Base-by-base conservation (phyloP, 2,329 filamentous ascomycete genomes). In the Botrytis byssoidea region DNA sequence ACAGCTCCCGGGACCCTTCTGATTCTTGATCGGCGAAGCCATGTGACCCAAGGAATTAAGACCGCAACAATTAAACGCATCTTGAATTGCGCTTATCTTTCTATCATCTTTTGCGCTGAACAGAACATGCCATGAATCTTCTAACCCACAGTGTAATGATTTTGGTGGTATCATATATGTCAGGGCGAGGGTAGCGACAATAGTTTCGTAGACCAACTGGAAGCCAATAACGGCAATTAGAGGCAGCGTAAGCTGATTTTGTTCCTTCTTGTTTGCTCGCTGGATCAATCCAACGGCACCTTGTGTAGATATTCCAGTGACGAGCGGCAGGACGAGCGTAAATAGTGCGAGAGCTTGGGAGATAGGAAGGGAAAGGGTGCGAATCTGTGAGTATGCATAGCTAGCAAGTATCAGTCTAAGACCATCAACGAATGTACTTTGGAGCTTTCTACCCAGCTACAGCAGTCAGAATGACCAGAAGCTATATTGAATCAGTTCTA, bases 11-110 rank as follows among this genome's bases (percentile, higher is more conserved):
- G 57, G 7, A 20, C 12, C 57, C 29, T 64, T 35, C 7, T 29
- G 57, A 37, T 71, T 32, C 22, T 46, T 25, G 48, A 51, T 29
- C n/a, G 91, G 92, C 83, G 86, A 93, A 0, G 88, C 86, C 76
- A 87, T 88, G 78, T 94, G 90, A 44, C 79, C 81, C 42, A 88
- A 79, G 7, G 84, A 86, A 72, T 85, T 85, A 48, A 92, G 83
- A 0, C 92, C 92, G 77, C 92, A 94, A 82, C 92, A 94, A 12
- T 86, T 79, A 46, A 92, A 86, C 0, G 85, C 81, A 79, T 93
- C 89, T 78, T 94, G 92, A 69, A 94, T 90, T 2, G 82, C 81
- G 60, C 85, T 83, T 73, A 93, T 86, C 2, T 84, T 81, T 8
- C 79, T 78, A 0, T 75, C 84, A 72, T 92, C 83, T 74, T 90